Evolutionary conservation across 2,329 filamentous ascomycete species (phyloP).

Genomic region (Penicillium fuscoglaucum): DNA sequence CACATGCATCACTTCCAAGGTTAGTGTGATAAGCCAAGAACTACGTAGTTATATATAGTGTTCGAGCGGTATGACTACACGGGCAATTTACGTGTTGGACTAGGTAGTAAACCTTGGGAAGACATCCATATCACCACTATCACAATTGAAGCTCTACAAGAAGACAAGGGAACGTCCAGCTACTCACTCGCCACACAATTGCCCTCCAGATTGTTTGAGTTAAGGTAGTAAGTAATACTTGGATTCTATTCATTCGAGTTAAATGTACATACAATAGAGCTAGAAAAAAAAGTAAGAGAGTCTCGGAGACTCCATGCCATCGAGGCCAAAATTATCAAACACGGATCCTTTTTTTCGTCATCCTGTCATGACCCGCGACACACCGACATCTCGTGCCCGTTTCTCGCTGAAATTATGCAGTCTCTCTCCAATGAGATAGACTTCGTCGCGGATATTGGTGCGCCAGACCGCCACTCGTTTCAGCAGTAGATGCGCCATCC

Average conservation of each 20-base stretch:
- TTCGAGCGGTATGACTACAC: too few species aligned
- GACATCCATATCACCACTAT: too few species aligned
- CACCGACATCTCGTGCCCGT: slow-evolving; percentile 41
- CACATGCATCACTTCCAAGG: too few species aligned
- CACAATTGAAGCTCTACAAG: too few species aligned
- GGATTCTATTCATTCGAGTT: neutral
- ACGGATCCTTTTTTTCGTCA: slow-evolving; percentile 16
- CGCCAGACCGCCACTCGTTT: slow-evolving; percentile 73
- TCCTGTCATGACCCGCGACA: slow-evolving; percentile 40
- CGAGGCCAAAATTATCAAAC: neutral
- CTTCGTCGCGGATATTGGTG: slow-evolving; percentile 82
- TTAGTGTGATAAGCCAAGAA: too few species aligned
- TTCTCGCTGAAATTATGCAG: slow-evolving; percentile 87
- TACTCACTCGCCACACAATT: too few species aligned
- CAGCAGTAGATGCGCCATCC: slow-evolving; percentile 39
- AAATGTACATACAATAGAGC: neutral
- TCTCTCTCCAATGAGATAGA: slow-evolving; percentile 91
- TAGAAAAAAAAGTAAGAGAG: neutral
- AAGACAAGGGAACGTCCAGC: too few species aligned
- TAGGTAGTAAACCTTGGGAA: too few species aligned
- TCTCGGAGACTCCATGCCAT: neutral
- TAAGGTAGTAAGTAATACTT: neutral
- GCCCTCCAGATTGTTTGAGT: too few species aligned
- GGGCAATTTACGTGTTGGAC: too few species aligned
- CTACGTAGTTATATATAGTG: too few species aligned